Evolutionary conservation across 2,329 filamentous ascomycete species (phyloP).

Genomic region (Neonectria punicea): DNA sequence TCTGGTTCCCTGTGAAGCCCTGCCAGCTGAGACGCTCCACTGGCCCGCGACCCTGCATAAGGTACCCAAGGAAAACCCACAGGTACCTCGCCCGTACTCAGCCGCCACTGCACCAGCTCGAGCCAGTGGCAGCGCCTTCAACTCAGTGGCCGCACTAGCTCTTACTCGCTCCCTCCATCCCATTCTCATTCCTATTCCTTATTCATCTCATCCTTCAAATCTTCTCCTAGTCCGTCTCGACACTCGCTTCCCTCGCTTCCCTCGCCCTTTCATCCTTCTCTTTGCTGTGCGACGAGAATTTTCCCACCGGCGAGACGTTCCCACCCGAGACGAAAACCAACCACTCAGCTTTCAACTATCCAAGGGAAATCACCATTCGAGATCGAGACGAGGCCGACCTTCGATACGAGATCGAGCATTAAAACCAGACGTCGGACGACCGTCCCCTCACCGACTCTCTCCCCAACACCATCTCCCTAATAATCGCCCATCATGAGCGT

Average conservation of each 20-base stretch:
- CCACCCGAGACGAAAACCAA: slow-evolving; percentile 18
- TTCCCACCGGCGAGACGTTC: slow-evolving; percentile 15
- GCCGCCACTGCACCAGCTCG: slow-evolving; percentile 29
- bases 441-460: slow-evolving; percentile 10
- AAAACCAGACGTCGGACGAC: slow-evolving; percentile 5
- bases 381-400: slow-evolving; percentile 14
- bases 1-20: not conserved
- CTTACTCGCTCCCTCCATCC: slow-evolving; percentile 27
- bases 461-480: slow-evolving; percentile 26
- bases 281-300: slow-evolving; percentile 44
- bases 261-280: slow-evolving; percentile 28
- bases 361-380: slow-evolving; percentile 18
- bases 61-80: slow-evolving; percentile 1
- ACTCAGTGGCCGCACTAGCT: slow-evolving; percentile 33
- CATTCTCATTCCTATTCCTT: not conserved
- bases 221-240: slow-evolving; percentile 16
- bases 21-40: not conserved
- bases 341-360: slow-evolving; percentile 3
- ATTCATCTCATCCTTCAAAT: slow-evolving; percentile 23
- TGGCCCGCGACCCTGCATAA: no score
- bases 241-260: slow-evolving; percentile 22
- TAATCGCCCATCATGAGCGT: slow-evolving; percentile 45
- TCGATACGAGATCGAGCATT: slow-evolving; percentile 12
- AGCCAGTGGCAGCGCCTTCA: slow-evolving; percentile 30
- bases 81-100: slow-evolving; percentile 21